A percentile compares a stretch with the other conserved stretches of the same genome.
Evolutionary conservation across 192 early-diverging fungal genomes (phyloP).

Genomic region (Rhizoclosmatium globosum): DNA sequence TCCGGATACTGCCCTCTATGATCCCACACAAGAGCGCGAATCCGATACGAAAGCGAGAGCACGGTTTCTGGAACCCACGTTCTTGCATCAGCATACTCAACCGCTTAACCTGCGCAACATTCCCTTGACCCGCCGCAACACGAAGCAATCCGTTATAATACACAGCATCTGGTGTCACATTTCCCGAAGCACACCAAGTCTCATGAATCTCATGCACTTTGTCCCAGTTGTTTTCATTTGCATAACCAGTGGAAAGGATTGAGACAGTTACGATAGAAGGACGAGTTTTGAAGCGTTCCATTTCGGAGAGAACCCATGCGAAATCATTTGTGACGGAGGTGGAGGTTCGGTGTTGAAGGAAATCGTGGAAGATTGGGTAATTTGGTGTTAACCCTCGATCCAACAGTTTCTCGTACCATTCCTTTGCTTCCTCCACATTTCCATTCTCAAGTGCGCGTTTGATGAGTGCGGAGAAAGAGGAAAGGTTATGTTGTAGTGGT

Average conservation of each 20-base stretch:
- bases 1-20: conserved; percentile 14
- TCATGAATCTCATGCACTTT: neutral
- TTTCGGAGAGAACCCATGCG: neutral
- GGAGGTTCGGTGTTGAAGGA: neutral
- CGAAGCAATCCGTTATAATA: conserved; percentile 2
- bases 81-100: conserved; percentile 3
- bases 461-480: neutral
- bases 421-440: neutral
- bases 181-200: neutral
- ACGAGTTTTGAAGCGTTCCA: neutral
- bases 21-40: neutral
- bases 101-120: neutral
- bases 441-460: neutral
- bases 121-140: neutral
- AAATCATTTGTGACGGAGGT: neutral
- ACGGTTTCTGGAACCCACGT: neutral
- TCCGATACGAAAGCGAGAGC: neutral
- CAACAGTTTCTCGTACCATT: conserved; percentile 8
- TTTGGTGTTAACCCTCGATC: neutral
- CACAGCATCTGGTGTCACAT: neutral
- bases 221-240: neutral
- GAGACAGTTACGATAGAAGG: neutral
- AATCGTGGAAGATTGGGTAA: neutral
- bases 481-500: too few relatives aligned
- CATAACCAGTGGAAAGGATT: neutral